Percentiles rank a stretch among this genome's conserved stretches.
Conservation (phyloP, 2,329 filamentous ascomycete genomes). For the Ophiostoma novo-ulmi region DNA sequence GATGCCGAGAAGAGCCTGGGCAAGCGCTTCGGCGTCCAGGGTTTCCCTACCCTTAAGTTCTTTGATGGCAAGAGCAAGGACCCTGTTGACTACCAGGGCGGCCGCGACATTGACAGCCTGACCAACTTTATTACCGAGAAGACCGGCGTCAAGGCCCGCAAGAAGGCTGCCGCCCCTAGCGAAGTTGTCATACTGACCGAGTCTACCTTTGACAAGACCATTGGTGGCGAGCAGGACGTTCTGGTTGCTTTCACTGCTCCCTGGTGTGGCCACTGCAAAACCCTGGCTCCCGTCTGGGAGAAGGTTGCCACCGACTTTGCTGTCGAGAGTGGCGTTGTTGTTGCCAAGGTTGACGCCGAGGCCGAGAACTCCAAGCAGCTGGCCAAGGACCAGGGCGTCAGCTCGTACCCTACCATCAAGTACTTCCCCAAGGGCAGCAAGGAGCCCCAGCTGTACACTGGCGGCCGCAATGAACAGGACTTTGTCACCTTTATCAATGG, state of each 20-base stretch:
- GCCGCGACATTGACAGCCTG: constrained; percentile 82
- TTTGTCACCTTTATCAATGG: constrained; percentile 80
- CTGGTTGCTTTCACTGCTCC: constrained; percentile 96
- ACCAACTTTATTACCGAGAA: constrained; percentile 77
- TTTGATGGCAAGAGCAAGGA: constrained; percentile 91
- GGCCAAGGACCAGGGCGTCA: constrained; percentile 69
- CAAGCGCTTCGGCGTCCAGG: constrained; percentile 80
- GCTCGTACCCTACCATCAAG: constrained; percentile 94
- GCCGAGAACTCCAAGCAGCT: constrained; percentile 72
- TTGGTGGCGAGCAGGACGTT: constrained; percentile 84
- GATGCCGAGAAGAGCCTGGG: constrained; percentile 82
- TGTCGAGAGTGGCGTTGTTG: constrained; percentile 69
- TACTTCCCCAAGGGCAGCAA: constrained; percentile 86
- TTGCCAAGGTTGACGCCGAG: constrained; percentile 96
- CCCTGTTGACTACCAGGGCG: constrained; percentile 79
- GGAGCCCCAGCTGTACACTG: constrained; percentile 64
- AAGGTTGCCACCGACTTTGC: constrained; percentile 72
- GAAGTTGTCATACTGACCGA: constrained; percentile 77
- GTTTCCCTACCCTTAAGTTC: constrained; percentile 95
- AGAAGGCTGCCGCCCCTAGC: constrained; percentile 67
- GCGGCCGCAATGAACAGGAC: constrained; percentile 69
- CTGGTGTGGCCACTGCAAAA: constrained; percentile 99
- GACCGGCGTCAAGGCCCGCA: constrained; percentile 76
- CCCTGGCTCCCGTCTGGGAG: constrained; percentile 85
- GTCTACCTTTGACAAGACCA: constrained; percentile 64